A percentile compares a stretch with the other conserved stretches of the same genome.
These are phyloP conservation scores for Raphanus sativus DNA, from an alignment of 345 rosid genomes.

Conservation along the genomic window DNA sequence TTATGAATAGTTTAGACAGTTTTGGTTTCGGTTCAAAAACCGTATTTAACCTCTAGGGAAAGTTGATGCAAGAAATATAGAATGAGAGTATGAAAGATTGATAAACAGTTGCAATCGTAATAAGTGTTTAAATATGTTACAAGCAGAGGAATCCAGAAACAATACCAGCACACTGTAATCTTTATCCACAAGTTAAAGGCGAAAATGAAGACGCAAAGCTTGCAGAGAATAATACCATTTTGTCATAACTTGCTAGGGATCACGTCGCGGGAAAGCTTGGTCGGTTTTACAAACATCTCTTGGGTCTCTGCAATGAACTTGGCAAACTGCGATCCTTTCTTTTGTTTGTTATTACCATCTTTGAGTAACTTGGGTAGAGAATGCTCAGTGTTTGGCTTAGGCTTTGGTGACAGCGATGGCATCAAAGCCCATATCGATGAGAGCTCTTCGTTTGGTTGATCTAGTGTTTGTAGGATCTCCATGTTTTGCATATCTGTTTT, in stretches of 20 bases:
- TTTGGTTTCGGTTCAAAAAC: not conserved
- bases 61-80: not conserved
- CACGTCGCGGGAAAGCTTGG: constrained; percentile 39
- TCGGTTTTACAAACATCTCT: constrained; percentile 43
- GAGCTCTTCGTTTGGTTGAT: constrained; percentile 60
- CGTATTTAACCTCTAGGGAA: not conserved
- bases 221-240: not conserved
- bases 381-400: constrained; percentile 40
- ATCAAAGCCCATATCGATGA: constrained; percentile 82
- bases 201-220: not conserved
- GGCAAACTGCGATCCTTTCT: constrained; percentile 79
- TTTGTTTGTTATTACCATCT: constrained; percentile 49
- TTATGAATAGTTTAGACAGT: not conserved
- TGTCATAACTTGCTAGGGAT: constrained; percentile 70
- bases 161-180: not conserved
- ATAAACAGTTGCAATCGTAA: not conserved
- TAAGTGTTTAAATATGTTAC: constrained; percentile 2
- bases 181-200: constrained; percentile 6
- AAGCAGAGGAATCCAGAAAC: constrained; percentile 6
- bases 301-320: constrained; percentile 67
- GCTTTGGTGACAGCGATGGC: constrained; percentile 66
- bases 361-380: constrained; percentile 43
- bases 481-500: constrained; percentile 56
- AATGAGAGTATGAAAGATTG: not conserved
- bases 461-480: constrained; percentile 58